Evolutionary conservation across 2,329 filamentous ascomycete genomes (phyloP), one percentile per base, ranked within the genome.

Genomic region (Eutypa lata): DNA sequence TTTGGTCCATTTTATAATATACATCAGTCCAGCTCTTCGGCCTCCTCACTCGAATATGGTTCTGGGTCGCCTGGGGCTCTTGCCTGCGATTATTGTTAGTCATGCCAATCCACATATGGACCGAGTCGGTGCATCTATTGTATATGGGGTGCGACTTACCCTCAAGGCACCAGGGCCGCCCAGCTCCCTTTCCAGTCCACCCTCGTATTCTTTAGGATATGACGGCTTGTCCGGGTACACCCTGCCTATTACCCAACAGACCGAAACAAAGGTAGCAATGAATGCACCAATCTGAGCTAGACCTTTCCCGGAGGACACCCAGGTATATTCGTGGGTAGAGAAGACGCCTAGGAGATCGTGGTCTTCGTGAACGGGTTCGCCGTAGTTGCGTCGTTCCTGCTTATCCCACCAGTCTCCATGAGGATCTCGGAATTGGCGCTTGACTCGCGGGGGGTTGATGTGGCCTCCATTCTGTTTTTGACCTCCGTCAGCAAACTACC

Each of bases 361-460:
- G 73, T 99, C 94, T 74, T 99, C 95, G 73, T 99, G 93, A 49
- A 96, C 85, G 13, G 93, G 90, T 74, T 99, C 95, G 73, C 92
- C 92, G 71, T 90, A 97, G 81, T 99, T 97, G 67, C 94, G 86
- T 70, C 92, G 87, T 74, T 97, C 94, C 76, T 99, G 94, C 73
- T 91, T 89, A 75, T 99, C 93, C 90, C 91, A 97, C 91, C 91
- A 99, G 69, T 90, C 87, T 68, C 75, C 93, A 71, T 97, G 84
- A 35, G 95, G 94, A 73, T 97, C 94, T 70, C 94, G 90, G 76
- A 91, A 89, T 72, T 91, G 87, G 63, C 93, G 89, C 81, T 96
- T 97, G 73, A 93, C 77, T 51, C 80, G 75, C 14, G 86, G 84
- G 53, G 90, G 89, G 75, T 92, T 91, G 68, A 89, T 81, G 72